Evolutionary conservation across 331 rosid species (phyloP).

Genomic region (Rosa hybrid): DNA sequence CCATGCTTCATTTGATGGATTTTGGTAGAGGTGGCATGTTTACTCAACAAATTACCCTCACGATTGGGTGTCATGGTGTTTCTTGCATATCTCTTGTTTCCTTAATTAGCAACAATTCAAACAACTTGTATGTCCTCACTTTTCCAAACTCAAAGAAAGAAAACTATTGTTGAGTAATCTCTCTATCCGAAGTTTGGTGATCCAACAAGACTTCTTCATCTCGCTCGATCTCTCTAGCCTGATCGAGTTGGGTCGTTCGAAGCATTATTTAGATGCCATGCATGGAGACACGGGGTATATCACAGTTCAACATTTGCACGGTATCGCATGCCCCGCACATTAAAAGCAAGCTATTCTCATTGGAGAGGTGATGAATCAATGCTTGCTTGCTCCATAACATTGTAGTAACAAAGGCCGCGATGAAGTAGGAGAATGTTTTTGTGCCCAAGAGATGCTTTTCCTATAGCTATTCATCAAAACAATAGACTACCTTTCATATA

Average conservation of each 20-base stretch:
- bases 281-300: neutral
- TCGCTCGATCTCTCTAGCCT: neutral
- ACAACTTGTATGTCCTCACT: too few species aligned
- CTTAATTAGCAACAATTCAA: too few species aligned
- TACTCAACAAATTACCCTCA: too few species aligned
- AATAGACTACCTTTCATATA: neutral
- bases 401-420: neutral
- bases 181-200: neutral
- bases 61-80: too few species aligned
- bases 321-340: neutral
- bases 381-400: neutral
- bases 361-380: neutral
- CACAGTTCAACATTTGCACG: neutral
- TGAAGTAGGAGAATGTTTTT: slow-evolving; percentile 43
- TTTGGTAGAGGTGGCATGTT: too few species aligned
- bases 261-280: neutral
- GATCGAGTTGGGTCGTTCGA: neutral
- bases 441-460: slow-evolving; percentile 23
- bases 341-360: neutral
- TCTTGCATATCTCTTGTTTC: too few species aligned
- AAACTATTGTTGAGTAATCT: neutral
- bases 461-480: neutral
- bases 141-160: neutral
- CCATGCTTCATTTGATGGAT: too few species aligned
- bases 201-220: neutral